Evolutionary conservation across 176 grass and related monocot species (phyloP).

Genomic region (Pharus latifolius): DNA sequence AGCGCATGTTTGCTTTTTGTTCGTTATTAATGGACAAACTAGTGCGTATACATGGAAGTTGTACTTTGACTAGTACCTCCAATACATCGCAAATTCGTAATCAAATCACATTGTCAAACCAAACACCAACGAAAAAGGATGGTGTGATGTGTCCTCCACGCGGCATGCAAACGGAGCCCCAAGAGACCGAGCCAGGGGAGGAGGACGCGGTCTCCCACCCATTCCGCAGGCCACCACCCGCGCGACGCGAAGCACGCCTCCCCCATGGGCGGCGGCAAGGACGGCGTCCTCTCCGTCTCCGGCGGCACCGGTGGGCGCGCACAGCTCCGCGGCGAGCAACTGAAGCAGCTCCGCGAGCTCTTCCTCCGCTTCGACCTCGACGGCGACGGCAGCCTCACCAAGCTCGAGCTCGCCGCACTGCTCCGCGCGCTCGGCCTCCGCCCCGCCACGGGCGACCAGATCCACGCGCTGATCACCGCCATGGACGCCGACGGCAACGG

Average conservation of each 20-base stretch:
- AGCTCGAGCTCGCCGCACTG: constrained; percentile 44
- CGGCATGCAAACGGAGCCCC: constrained; percentile 16
- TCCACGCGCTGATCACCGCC: constrained; percentile 39
- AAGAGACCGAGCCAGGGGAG: constrained; percentile 12
- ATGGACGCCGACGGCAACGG: constrained; percentile 52
- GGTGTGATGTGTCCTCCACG: neutral
- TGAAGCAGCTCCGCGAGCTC: constrained; percentile 43
- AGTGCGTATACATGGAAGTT: too few relatives aligned
- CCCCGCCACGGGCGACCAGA: constrained; percentile 37
- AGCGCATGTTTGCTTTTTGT: too few relatives aligned
- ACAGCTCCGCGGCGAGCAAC: constrained; percentile 40
- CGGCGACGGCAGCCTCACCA: constrained; percentile 53
- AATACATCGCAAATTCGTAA: too few relatives aligned
- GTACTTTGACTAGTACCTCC: too few relatives aligned
- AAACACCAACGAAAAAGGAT: neutral
- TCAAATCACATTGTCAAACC: neutral
- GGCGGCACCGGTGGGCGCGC: neutral
- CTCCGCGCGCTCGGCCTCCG: constrained; percentile 43
- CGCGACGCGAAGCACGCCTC: too few relatives aligned
- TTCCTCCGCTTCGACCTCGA: constrained; percentile 53
- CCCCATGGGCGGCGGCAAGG: neutral
- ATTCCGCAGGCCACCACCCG: neutral
- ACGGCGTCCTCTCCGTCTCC: neutral
- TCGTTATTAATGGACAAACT: too few relatives aligned
- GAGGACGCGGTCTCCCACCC: neutral